Conservation (phyloP, 345 rosid species). For the Camelina neglecta region DNA sequence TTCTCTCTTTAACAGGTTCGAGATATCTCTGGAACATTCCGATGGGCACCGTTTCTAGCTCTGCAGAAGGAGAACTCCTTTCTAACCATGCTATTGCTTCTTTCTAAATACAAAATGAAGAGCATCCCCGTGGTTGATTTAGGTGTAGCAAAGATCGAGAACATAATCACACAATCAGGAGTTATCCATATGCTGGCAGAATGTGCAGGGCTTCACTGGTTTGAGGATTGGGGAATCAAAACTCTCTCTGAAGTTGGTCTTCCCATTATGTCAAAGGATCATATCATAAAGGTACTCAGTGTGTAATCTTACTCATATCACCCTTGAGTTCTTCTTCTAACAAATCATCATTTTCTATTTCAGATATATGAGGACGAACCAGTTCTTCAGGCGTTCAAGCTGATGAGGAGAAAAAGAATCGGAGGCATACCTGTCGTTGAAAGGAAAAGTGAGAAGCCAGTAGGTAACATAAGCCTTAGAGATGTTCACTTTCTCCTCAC, state of each 20-base stretch:
- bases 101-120: constrained; percentile 98
- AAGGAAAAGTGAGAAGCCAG: constrained; percentile 59
- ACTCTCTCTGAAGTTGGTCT: constrained; percentile 88
- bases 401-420: constrained; percentile 78
- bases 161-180: constrained; percentile 89
- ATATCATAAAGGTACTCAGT: constrained; percentile 61
- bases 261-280: constrained; percentile 61
- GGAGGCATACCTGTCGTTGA: constrained; percentile 88
- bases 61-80: constrained; percentile 89
- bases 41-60: constrained; percentile 99
- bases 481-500: constrained; percentile 91
- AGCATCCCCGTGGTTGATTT: constrained; percentile 88
- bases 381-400: constrained; percentile 96
- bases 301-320: constrained; percentile 20
- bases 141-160: constrained; percentile 77
- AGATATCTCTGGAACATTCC: constrained; percentile 96
- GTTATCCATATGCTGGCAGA: constrained; percentile 98
- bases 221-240: constrained; percentile 92
- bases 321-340: background rate
- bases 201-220: constrained; percentile 94
- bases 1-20: constrained; percentile 63
- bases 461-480: constrained; percentile 90
- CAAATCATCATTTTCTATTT: constrained; percentile 13
- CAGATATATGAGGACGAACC: constrained; percentile 92
- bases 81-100: constrained; percentile 89